Percentiles rank a stretch among this genome's conserved stretches.
Evolutionary conservation across 768 basidiomycete species (phyloP).

Genomic region (Boletus bicolor): DNA sequence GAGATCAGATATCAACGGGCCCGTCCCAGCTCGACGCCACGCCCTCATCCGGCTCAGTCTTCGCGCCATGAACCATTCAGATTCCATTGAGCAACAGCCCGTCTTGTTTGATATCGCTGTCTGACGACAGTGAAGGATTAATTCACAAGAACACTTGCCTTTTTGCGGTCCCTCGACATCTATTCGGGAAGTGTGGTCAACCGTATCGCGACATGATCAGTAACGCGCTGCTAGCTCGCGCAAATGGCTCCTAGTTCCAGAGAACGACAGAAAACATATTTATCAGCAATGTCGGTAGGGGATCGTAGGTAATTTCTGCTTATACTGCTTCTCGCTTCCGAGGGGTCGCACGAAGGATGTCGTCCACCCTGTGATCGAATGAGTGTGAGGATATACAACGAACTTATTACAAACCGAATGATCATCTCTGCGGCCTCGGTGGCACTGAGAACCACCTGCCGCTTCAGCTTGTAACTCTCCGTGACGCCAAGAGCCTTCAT

Average conservation of each 20-base stretch:
- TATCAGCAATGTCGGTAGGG: not conserved
- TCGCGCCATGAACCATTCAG: too few species aligned
- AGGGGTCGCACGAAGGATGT: constrained; percentile 84
- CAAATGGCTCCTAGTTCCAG: not conserved
- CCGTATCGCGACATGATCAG: too few species aligned
- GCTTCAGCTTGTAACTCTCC: constrained; percentile 96
- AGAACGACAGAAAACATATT: not conserved
- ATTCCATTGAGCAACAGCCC: too few species aligned
- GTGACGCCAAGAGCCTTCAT: constrained; percentile 89
- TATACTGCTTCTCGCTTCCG: constrained; percentile 80
- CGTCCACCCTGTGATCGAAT: constrained; percentile 65
- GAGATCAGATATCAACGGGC: too few species aligned
- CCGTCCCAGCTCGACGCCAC: too few species aligned
- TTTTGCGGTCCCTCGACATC: too few species aligned
- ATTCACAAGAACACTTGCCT: too few species aligned
- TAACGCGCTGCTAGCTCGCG: not conserved
- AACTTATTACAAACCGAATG: constrained; percentile 58
- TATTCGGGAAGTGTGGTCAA: too few species aligned
- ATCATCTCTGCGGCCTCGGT: constrained; percentile 99
- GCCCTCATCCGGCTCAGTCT: too few species aligned
- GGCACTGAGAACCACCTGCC: constrained; percentile 91
- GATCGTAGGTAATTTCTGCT: not conserved
- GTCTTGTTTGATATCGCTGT: too few species aligned
- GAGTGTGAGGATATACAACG: not conserved
- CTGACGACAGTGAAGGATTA: too few species aligned